phyloP scores from a whole-genome alignment of 768 basidiomycete genomes.

The Boletus reticulatus region DNA sequence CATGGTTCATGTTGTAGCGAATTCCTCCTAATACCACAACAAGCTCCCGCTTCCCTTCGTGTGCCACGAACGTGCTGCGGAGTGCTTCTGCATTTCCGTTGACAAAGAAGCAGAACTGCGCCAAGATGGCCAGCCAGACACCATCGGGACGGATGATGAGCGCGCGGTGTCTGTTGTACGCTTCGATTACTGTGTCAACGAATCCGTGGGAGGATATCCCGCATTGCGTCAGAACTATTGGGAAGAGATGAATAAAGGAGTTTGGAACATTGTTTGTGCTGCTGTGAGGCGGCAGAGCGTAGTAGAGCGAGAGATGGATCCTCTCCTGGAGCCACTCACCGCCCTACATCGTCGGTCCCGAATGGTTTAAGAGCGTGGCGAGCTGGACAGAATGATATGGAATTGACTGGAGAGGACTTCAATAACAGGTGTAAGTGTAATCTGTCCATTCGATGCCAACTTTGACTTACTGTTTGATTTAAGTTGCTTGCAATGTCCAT shows the following conservation, averaged over 20 bases:
- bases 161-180: conserved; percentile 26
- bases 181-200: conserved; percentile 22
- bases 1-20: conserved; percentile 28
- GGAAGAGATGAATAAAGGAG: not conserved
- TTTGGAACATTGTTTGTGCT: not conserved
- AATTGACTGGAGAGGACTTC: not conserved
- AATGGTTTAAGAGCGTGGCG: not conserved
- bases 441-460: not conserved
- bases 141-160: conserved; percentile 46
- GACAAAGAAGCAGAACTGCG: conserved; percentile 36
- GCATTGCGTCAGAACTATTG: not conserved
- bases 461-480: not conserved
- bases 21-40: conserved; percentile 2
- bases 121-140: conserved; percentile 34
- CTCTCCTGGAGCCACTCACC: not conserved
- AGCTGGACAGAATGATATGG: not conserved
- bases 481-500: not conserved
- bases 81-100: conserved; percentile 33
- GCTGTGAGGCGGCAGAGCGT: not conserved
- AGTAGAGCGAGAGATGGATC: not conserved
- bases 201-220: conserved; percentile 27
- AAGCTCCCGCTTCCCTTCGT: conserved; percentile 21
- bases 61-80: conserved; percentile 18
- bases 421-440: too few species aligned
- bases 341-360: too few species aligned